A percentile compares a stretch with the other conserved stretches of the same genome.
phyloP scores from a whole-genome alignment of 2,329 filamentous ascomycete genomes.

The Aspergillus sergii region DNA sequence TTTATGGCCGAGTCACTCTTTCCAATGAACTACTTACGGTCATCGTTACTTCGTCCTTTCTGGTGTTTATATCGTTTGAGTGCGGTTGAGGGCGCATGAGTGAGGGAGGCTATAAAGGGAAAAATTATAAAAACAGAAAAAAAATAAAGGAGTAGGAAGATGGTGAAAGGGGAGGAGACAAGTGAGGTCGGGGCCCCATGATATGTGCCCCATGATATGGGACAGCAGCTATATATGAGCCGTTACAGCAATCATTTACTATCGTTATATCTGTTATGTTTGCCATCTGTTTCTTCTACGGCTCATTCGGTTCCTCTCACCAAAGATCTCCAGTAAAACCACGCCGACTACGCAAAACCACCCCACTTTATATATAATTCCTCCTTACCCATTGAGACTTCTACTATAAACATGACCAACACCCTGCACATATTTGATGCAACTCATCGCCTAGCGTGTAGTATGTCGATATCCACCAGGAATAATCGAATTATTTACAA shows the following conservation, averaged over 20 bases:
- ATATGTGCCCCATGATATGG: too few relatives aligned
- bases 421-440: neutral
- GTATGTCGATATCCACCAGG: neutral
- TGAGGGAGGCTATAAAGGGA: neutral
- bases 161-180: neutral
- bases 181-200: neutral
- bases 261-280: too few relatives aligned
- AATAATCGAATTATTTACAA: neutral
- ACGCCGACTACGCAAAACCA: neutral
- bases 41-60: neutral
- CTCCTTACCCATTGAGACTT: neutral
- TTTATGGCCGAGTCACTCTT: constrained; percentile 7
- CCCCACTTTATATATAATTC: neutral
- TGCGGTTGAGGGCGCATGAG: too few relatives aligned
- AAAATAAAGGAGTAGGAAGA: neutral
- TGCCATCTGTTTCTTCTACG: too few relatives aligned
- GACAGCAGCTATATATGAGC: too few relatives aligned
- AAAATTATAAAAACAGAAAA: neutral
- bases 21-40: neutral
- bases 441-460: neutral
- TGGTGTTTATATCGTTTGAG: neutral
- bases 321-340: neutral
- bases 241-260: too few relatives aligned
- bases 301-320: too few relatives aligned
- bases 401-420: neutral